phyloP scores from a whole-genome alignment of 1,139 yeast genomes.

The Hyphopichia pseudoburtonii region DNA sequence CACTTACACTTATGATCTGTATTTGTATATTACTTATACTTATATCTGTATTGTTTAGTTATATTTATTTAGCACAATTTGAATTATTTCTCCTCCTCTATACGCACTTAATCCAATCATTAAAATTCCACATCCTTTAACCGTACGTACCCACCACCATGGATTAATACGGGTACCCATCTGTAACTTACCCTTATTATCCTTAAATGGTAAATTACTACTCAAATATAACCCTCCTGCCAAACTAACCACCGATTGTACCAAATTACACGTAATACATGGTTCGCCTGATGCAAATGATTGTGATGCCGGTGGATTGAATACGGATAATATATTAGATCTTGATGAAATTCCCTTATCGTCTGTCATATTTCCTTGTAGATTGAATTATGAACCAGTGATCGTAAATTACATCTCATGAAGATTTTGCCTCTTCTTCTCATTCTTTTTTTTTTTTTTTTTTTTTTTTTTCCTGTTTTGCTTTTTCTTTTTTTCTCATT shows the following conservation, averaged over 20 bases:
- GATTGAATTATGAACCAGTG: too few species aligned
- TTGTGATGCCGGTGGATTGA: constrained; percentile 38
- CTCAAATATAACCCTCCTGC: constrained; percentile 38
- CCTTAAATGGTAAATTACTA: constrained; percentile 31
- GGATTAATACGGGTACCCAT: constrained; percentile 39
- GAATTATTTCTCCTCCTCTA: constrained; percentile 32
- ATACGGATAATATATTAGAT: constrained; percentile 38
- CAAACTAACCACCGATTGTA: constrained; percentile 35
- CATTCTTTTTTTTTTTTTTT: too few species aligned
- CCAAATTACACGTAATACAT: constrained; percentile 42
- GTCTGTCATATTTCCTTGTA: too few species aligned
- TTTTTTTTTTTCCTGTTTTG: too few species aligned
- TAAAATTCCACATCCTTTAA: constrained; percentile 32
- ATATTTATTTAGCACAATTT: not conserved
- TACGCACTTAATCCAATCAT: constrained; percentile 39
- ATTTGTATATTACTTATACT: not conserved
- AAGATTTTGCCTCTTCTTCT: too few species aligned
- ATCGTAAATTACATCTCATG: too few species aligned
- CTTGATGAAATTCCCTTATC: not conserved
- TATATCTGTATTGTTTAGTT: too few species aligned
- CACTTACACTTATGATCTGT: not conserved
- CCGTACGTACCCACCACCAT: constrained; percentile 41
- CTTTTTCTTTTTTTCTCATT: too few species aligned
- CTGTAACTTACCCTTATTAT: constrained; percentile 16
- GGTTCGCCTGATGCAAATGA: constrained; percentile 23